phyloP scores from a whole-genome alignment of 805 yeast species.

The Cyberlindnera sargentensis region DNA sequence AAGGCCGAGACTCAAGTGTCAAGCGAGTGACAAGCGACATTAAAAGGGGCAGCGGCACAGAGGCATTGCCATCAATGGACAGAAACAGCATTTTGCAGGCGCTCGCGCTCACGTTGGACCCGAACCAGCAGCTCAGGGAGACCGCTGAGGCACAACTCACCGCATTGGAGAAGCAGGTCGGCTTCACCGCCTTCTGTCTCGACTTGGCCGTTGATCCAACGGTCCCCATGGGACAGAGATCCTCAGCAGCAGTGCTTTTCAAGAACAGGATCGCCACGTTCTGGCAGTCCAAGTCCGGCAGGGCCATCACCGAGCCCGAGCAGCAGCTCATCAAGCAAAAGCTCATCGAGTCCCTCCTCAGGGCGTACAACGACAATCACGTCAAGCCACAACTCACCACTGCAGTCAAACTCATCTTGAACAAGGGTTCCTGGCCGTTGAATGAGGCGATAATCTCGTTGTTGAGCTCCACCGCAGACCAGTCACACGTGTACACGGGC shows the following conservation, averaged over 20 bases:
- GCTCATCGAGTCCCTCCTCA: constrained; percentile 45
- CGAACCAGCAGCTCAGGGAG: constrained; percentile 41
- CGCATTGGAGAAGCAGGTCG: constrained; percentile 47
- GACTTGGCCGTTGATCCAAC: constrained; percentile 41
- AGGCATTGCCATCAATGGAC: constrained; percentile 25
- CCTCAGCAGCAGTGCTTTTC: constrained; percentile 62
- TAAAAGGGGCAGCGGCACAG: neutral
- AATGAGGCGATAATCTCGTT: constrained; percentile 27
- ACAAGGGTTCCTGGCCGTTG: constrained; percentile 33
- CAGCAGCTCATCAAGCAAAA: constrained; percentile 48
- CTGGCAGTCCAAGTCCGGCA: constrained; percentile 37
- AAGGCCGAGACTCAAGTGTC: neutral
- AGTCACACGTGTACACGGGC: constrained; percentile 43
- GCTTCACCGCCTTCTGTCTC: constrained; percentile 49
- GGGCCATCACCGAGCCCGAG: constrained; percentile 36
- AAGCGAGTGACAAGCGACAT: too few species aligned
- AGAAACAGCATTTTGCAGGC: constrained; percentile 42
- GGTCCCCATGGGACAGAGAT: constrained; percentile 36
- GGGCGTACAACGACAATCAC: constrained; percentile 31
- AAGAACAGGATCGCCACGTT: constrained; percentile 52
- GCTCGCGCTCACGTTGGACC: constrained; percentile 48
- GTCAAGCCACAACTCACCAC: constrained; percentile 52
- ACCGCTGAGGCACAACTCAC: constrained; percentile 46
- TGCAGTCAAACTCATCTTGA: constrained; percentile 47
- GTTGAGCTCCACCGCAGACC: constrained; percentile 28